Evolutionary conservation across 1,284 basidiomycete genomes (phyloP), one percentile per base, ranked within the genome.

Genomic region (Tilletiopsis washingtonensis): DNA sequence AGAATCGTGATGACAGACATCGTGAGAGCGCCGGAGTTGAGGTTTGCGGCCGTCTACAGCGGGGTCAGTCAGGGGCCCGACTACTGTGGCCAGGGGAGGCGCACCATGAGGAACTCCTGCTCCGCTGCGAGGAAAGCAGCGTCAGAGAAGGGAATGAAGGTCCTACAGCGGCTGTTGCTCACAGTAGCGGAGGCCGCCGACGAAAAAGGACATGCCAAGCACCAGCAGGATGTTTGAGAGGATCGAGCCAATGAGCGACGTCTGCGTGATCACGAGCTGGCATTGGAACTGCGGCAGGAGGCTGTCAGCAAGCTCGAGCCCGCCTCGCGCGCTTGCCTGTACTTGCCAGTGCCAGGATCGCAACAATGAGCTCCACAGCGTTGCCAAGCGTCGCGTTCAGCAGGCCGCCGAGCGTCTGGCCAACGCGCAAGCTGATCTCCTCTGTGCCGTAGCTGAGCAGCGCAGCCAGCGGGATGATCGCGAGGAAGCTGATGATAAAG

Each of bases 1-100:
- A 68, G 54, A 41, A 64, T 53, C 26, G 61, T 54, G 45, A 68
- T 68, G 56, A 68, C 65, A n/a, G 63, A 61, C 61, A 68, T 64
- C 49, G 59, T 56, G 32, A 66, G 56, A 1, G 63, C 53, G 46
- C 56, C 55, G 11, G 56, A 53, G 47, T 64, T 64, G 50, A 64
- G 54, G 42, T 64, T 59, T 2, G 62, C 48, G 1, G 62, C 59
- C 11, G 62, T 58, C 9, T 48, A 17, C 17, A 12, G n/a, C n/a
- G n/a, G n/a, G n/a, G n/a, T n/a, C n/a, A n/a, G n/a, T n/a, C n/a
- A n/a, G n/a, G n/a, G n/a, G n/a, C n/a, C n/a, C n/a, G n/a, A n/a
- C n/a, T n/a, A n/a, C n/a, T n/a, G n/a, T n/a, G n/a, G n/a, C n/a
- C n/a, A n/a, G n/a, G n/a, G n/a, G n/a, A n/a, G n/a, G n/a, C n/a